Evolutionary conservation across 208 protist genomes (phyloP), one percentile per base, ranked within the genome.

Genomic region (Acanthamoeba triangularis): DNA sequence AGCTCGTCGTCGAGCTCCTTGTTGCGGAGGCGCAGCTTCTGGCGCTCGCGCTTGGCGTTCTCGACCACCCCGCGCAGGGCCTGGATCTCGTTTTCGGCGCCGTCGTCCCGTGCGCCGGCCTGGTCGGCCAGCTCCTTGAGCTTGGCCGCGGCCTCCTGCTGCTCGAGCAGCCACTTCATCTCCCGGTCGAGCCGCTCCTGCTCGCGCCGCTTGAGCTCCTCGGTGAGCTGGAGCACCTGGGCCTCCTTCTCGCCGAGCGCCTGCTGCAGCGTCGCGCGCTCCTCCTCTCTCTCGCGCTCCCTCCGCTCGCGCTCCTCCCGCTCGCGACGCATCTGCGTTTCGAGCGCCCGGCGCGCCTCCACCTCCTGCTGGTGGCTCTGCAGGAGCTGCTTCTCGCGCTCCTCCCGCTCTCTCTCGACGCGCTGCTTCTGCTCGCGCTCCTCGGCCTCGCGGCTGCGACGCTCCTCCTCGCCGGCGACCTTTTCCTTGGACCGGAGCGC

Each of bases 311-410:
- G 35, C 44, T 84, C 74, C 25, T 84, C 74, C 18, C 30, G 74
- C 44, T 84, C 74, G 13, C 41, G 74, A 84, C 74, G 74, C 74
- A 84, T 84, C 74, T 84, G 74, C 74, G 74, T 84, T 23, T 84
- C 74, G 18, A 84, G 44, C 41, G 74, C 74, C 18, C 23, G 8
- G 25, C 35, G 74, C 44, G 74, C 74, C 6, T 44, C 37, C 74
- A 16, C 74, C 74, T 84, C 74, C 33, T 84, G 5, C n/a, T 11
- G 13, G 1, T 52, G 35, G 25, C 8, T 28, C 35, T 52, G 35
- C 37, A 54, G 41, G 23, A 84, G 74, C 41, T 84, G 35, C 25
- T 54, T 18, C 28, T 54, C 41, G 23, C 35, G 20, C 44, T 84
- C 74, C 65, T 74, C 65, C 65, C 28, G 6, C 28, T 33, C 65